Conservation (phyloP, 352 stramenopile genomes). For the Phytophthora sp. region DNA sequence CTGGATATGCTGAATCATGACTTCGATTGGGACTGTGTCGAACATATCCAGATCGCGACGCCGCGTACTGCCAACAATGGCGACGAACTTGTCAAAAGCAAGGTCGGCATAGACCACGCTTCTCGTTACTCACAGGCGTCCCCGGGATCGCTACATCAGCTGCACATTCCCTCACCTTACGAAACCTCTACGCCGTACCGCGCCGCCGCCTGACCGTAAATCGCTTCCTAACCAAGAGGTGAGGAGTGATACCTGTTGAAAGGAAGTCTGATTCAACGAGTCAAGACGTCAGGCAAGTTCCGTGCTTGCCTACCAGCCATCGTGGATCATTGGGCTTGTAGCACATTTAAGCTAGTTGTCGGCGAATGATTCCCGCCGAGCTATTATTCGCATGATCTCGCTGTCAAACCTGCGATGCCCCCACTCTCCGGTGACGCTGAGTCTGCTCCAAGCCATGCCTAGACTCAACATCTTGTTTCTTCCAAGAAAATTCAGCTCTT, state of each 20-base stretch:
- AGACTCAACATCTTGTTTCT: background rate
- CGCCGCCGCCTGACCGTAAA: slow-evolving; percentile 28
- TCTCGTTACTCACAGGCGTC: slow-evolving; percentile 31
- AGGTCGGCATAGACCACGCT: slow-evolving; percentile 31
- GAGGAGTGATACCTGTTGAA: slow-evolving; percentile 10
- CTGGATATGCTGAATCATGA: slow-evolving; percentile 64
- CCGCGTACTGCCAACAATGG: slow-evolving; percentile 17
- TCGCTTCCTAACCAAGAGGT: slow-evolving; percentile 6
- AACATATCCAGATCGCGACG: slow-evolving; percentile 42
- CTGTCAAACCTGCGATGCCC: background rate
- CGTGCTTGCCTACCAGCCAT: slow-evolving; percentile 1
- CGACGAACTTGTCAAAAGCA: slow-evolving; percentile 32
- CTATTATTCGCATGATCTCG: too few relatives aligned
- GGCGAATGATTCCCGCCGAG: too few relatives aligned
- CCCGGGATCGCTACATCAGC: slow-evolving; percentile 34
- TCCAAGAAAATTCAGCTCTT: background rate
- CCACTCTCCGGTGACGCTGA: background rate
- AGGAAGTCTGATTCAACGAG: background rate
- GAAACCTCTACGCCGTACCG: slow-evolving; percentile 31
- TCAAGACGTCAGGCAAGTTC: background rate
- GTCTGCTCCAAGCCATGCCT: background rate
- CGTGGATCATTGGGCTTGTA: background rate
- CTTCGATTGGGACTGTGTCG: slow-evolving; percentile 54
- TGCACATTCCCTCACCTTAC: slow-evolving; percentile 35
- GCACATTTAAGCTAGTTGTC: too few relatives aligned